phyloP scores from a whole-genome alignment of 2,329 filamentous ascomycete species.

The Metarhizium guizhouense region DNA sequence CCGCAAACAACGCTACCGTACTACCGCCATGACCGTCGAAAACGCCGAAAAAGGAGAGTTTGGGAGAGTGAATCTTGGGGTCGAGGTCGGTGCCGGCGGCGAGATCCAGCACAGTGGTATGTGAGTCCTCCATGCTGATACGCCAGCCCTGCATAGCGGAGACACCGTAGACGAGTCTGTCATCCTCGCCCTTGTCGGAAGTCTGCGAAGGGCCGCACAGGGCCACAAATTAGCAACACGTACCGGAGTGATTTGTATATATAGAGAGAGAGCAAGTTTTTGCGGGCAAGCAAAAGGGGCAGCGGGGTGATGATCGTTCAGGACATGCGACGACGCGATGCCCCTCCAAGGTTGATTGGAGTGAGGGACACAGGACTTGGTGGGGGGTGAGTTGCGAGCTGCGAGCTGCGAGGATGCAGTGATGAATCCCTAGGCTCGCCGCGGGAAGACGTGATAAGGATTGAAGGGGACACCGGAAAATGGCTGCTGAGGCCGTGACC shows the following conservation, averaged over 20 bases:
- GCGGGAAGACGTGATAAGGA: neutral
- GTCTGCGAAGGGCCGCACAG: constrained; percentile 40
- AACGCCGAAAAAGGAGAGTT: constrained; percentile 92
- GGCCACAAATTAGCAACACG: constrained; percentile 15
- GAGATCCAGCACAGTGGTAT: constrained; percentile 82
- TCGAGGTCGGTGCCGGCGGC: constrained; percentile 45
- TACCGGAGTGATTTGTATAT: too few relatives aligned
- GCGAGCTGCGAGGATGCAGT: neutral
- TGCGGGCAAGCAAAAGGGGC: neutral
- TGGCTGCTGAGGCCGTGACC: neutral
- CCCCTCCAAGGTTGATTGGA: neutral
- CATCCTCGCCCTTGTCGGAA: constrained; percentile 87
- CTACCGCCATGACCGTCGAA: constrained; percentile 97
- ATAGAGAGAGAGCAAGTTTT: neutral
- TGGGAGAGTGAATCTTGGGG: constrained; percentile 57
- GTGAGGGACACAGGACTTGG: neutral
- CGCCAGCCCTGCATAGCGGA: constrained; percentile 99
- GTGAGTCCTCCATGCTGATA: constrained; percentile 99
- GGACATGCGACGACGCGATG: constrained; percentile 1
- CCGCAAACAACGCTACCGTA: constrained; percentile 88
- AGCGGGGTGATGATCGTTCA: neutral
- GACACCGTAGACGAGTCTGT: constrained; percentile 83
- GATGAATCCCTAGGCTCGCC: neutral
- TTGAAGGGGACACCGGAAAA: neutral
- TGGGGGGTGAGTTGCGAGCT: neutral